These are phyloP conservation scores for Remersonia thermophila DNA, from an alignment of 2,329 filamentous ascomycete species.

Conservation along the genomic window DNA sequence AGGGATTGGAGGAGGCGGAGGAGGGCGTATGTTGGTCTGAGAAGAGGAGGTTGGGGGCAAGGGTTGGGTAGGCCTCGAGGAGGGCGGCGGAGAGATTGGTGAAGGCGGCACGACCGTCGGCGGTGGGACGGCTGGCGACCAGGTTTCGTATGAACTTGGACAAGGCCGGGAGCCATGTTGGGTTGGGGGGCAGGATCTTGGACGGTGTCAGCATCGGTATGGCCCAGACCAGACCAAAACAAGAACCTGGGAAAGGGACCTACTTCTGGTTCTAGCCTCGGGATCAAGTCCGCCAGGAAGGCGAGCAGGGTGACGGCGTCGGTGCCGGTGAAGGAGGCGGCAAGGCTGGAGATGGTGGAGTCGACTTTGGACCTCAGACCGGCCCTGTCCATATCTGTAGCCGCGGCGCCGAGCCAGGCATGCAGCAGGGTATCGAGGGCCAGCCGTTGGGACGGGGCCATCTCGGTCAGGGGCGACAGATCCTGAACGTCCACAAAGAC, in stretches of 20 bases:
- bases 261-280: conserved; percentile 37
- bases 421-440: conserved; percentile 44
- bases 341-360: conserved; percentile 33
- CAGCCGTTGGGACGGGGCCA: conserved; percentile 39
- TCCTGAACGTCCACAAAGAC: conserved; percentile 38
- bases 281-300: conserved; percentile 42
- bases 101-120: conserved; percentile 44
- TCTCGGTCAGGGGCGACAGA: conserved; percentile 42
- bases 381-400: conserved; percentile 20
- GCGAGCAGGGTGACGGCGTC: conserved; percentile 47
- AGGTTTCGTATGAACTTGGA: conserved; percentile 39
- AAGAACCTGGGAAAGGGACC: conserved; percentile 12
- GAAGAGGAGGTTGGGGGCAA: conserved; percentile 40
- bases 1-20: conserved; percentile 32
- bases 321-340: conserved; percentile 43
- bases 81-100: conserved; percentile 46
- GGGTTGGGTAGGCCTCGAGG: conserved; percentile 40
- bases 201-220: neutral
- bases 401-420: conserved; percentile 42
- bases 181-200: conserved; percentile 30
- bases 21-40: conserved; percentile 21
- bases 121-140: conserved; percentile 41
- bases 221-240: no score
- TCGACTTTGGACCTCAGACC: conserved; percentile 31
- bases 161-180: conserved; percentile 40